phyloP scores from a whole-genome alignment of 495 filamentous ascomycete species.

The Neurospora sp. region DNA sequence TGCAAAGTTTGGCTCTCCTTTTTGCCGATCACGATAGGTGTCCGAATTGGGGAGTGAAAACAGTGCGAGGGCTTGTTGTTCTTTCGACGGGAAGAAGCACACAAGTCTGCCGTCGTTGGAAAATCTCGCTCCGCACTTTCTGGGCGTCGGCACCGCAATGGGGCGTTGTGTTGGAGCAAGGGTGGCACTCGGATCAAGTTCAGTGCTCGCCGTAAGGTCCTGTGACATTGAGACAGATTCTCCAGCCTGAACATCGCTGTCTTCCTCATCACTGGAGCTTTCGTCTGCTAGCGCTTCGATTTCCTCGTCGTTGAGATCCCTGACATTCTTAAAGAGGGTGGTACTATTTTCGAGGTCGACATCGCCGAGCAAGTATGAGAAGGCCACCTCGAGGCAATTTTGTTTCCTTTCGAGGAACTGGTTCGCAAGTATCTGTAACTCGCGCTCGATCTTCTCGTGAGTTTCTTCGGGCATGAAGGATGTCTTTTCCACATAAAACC shows the following conservation, averaged over 20 bases:
- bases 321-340: slow-evolving; percentile 51
- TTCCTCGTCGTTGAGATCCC: slow-evolving; percentile 50
- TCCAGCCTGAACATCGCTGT: slow-evolving; percentile 46
- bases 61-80: slow-evolving; percentile 56
- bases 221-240: slow-evolving; percentile 47
- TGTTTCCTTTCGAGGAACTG: slow-evolving; percentile 57
- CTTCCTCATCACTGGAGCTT: slow-evolving; percentile 82
- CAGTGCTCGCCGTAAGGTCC: slow-evolving; percentile 39
- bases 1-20: slow-evolving; percentile 66
- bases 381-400: slow-evolving; percentile 72
- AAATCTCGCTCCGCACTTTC: slow-evolving; percentile 67
- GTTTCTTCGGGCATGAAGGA: slow-evolving; percentile 64
- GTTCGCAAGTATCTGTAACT: slow-evolving; percentile 60
- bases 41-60: slow-evolving; percentile 50
- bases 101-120: slow-evolving; percentile 68
- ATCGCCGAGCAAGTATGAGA: slow-evolving; percentile 80
- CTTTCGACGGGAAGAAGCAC: slow-evolving; percentile 80
- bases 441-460: slow-evolving; percentile 50
- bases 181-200: slow-evolving; percentile 37
- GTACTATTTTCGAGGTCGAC: slow-evolving; percentile 65
- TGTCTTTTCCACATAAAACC: slow-evolving; percentile 66
- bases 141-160: slow-evolving; percentile 66
- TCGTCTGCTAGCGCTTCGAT: slow-evolving; percentile 46
- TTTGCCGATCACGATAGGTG: slow-evolving; percentile 50
- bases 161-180: slow-evolving; percentile 54